Conservation (phyloP, 2,329 filamentous ascomycete species). For the Pestalotiopsis sp. region DNA sequence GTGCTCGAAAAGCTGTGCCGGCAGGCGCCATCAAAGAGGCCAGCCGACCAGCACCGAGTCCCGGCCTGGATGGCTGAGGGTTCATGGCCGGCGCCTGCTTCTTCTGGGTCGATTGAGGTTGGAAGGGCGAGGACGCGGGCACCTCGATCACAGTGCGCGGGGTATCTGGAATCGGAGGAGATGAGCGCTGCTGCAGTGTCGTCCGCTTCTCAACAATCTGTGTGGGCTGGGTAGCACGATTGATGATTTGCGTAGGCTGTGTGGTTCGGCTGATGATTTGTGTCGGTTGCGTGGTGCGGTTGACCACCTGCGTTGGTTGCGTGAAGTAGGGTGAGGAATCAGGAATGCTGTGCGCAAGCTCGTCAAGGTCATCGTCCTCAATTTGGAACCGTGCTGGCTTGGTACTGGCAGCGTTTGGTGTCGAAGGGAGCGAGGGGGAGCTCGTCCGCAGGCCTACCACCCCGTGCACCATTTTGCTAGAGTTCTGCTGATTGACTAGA, state of each 20-base stretch:
- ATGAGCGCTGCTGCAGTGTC: constrained; percentile 32
- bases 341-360: constrained; percentile 41
- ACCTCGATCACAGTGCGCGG: constrained; percentile 68
- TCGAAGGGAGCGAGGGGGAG: constrained; percentile 18
- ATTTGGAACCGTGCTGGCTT: constrained; percentile 30
- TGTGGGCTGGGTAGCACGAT: constrained; percentile 43
- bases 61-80: constrained; percentile 31
- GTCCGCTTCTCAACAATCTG: constrained; percentile 39
- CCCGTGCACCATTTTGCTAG: constrained; percentile 8
- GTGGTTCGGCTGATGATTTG: constrained; percentile 51
- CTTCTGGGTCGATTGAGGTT: constrained; percentile 28
- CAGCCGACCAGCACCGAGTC: constrained; percentile 39
- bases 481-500: not conserved
- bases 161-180: constrained; percentile 42
- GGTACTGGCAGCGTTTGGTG: constrained; percentile 13
- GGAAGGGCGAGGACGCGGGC: constrained; percentile 82
- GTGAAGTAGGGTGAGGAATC: constrained; percentile 49
- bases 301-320: constrained; percentile 41
- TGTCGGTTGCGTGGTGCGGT: constrained; percentile 51
- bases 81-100: constrained; percentile 12
- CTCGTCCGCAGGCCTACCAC: constrained; percentile 16
- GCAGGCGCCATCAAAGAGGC: constrained; percentile 72
- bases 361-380: constrained; percentile 44
- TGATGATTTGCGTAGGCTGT: constrained; percentile 64
- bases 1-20: constrained; percentile 70